Conservation (phyloP, 257 asterid genomes). For the Salvia miltiorrhiza region DNA sequence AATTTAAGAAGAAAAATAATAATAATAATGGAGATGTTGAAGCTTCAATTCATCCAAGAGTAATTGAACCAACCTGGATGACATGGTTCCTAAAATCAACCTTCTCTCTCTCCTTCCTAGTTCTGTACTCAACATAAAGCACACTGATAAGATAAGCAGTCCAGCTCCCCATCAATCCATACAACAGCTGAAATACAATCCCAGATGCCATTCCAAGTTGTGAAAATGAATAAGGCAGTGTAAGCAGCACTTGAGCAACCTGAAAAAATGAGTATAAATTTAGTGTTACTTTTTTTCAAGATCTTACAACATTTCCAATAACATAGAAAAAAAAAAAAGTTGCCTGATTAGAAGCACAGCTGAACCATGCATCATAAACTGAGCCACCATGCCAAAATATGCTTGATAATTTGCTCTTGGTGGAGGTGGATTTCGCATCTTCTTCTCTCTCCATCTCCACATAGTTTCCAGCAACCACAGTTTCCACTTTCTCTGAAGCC, state of each 20-base stretch:
- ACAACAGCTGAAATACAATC: constrained; percentile 62
- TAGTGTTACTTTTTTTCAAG: neutral
- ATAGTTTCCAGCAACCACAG: constrained; percentile 77
- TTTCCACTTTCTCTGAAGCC: constrained; percentile 87
- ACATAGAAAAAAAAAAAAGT: neutral
- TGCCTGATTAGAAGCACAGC: constrained; percentile 87
- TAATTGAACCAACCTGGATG: too few relatives aligned
- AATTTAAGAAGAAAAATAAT: too few relatives aligned
- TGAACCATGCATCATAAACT: constrained; percentile 95
- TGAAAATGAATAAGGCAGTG: constrained; percentile 84
- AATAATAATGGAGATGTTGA: neutral
- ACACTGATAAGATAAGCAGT: constrained; percentile 83
- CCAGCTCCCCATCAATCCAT: constrained; percentile 90
- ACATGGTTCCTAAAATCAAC: constrained; percentile 86
- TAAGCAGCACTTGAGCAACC: constrained; percentile 92
- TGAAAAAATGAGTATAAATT: constrained; percentile 4
- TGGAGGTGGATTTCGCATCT: constrained; percentile 32
- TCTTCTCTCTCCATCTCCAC: constrained; percentile 77
- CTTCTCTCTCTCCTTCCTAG: constrained; percentile 83
- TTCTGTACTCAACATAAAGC: constrained; percentile 82
- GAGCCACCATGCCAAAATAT: constrained; percentile 94
- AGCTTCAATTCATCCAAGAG: too few relatives aligned
- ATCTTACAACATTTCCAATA: neutral
- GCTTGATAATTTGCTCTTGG: constrained; percentile 47
- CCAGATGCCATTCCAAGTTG: constrained; percentile 90